phyloP scores from a whole-genome alignment of 805 yeast species.

The Pichia phayaonensis region DNA sequence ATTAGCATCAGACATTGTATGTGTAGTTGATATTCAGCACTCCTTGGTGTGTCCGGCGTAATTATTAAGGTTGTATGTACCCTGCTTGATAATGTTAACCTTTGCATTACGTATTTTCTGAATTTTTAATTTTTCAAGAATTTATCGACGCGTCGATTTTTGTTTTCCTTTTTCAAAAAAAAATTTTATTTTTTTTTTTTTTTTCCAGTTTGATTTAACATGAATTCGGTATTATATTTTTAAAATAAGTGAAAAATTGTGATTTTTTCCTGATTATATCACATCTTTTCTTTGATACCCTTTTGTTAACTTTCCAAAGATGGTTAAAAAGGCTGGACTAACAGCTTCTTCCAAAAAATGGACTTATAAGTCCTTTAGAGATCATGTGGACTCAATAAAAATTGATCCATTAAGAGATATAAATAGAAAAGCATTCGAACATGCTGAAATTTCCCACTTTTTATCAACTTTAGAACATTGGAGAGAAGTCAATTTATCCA shows the following conservation, averaged over 20 bases:
- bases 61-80: not conserved
- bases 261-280: not conserved
- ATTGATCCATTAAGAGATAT: conserved; percentile 62
- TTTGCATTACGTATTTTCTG: not conserved
- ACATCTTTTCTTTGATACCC: not conserved
- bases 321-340: conserved; percentile 34
- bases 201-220: conserved; percentile 2
- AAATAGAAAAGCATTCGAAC: conserved; percentile 54
- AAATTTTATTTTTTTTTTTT: not conserved
- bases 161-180: not conserved
- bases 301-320: conserved; percentile 1
- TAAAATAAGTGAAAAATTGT: not conserved
- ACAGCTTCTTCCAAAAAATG: conserved; percentile 51
- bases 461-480: conserved; percentile 75
- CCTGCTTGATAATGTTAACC: not conserved
- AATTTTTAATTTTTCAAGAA: not conserved
- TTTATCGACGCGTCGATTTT: conserved; percentile 4
- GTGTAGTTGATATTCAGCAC: not conserved
- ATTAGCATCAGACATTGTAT: not conserved
- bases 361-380: conserved; percentile 70
- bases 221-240: not conserved
- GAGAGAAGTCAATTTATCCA: conserved; percentile 79
- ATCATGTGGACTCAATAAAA: conserved; percentile 72
- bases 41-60: not conserved
- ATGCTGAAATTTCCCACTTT: conserved; percentile 72